Evolutionary conservation across 768 basidiomycete species (phyloP).

Genomic region (Exidia glandulosa): DNA sequence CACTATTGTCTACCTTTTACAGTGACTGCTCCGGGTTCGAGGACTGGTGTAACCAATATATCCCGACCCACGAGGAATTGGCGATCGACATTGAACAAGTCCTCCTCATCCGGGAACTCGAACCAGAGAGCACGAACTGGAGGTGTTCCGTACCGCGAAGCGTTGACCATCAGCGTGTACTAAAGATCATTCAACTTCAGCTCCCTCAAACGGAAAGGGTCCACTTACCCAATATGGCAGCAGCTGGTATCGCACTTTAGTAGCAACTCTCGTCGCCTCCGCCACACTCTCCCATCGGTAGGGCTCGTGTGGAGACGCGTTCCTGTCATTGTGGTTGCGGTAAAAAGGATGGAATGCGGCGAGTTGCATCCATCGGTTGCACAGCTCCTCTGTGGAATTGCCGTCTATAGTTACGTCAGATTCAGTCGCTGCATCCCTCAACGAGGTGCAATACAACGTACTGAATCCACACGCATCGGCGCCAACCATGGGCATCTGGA

Average conservation of each 20-base stretch:
- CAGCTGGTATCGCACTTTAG: constrained; percentile 56
- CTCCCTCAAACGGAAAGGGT: background rate
- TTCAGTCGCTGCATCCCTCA: background rate
- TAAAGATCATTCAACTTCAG: constrained; percentile 18
- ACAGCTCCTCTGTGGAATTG: constrained; percentile 71
- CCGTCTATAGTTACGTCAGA: constrained; percentile 20
- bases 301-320: constrained; percentile 63
- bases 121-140: constrained; percentile 67
- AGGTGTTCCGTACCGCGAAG: constrained; percentile 53
- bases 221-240: constrained; percentile 66
- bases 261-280: constrained; percentile 60
- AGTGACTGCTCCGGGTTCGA: background rate
- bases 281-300: constrained; percentile 76
- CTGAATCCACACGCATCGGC: constrained; percentile 66
- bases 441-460: constrained; percentile 17
- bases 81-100: constrained; percentile 18
- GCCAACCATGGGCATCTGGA: constrained; percentile 76
- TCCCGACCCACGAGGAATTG: constrained; percentile 23
- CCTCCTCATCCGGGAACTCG: constrained; percentile 57
- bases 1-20: constrained; percentile 30
- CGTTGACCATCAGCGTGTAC: constrained; percentile 66
- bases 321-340: constrained; percentile 61
- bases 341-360: constrained; percentile 75
- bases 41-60: constrained; percentile 22
- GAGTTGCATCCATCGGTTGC: constrained; percentile 81